A percentile compares a stretch with the other conserved stretches of the same genome.
Evolutionary conservation across 108 stramenopile species (phyloP).

Genomic region (Craspedostauros australis): DNA sequence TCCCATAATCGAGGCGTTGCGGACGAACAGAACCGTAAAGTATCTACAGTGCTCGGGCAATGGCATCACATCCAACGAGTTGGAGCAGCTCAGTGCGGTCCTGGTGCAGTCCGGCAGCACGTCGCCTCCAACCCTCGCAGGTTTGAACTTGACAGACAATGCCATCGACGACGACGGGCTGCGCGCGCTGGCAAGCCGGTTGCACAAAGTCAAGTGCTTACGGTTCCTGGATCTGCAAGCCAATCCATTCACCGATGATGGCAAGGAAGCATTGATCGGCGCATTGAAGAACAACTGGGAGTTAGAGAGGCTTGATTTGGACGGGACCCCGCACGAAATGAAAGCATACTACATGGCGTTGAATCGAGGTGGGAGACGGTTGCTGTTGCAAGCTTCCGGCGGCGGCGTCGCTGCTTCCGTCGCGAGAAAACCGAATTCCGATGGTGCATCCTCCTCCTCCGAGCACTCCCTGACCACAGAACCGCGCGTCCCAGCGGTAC

Average conservation of each 20-base stretch:
- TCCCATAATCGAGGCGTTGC: slow-evolving; percentile 5
- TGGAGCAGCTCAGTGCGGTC: slow-evolving; percentile 8
- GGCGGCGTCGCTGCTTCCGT: no score
- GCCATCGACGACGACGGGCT: slow-evolving; percentile 8
- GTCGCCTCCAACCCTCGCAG: slow-evolving; percentile 6
- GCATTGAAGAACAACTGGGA: slow-evolving; percentile 14
- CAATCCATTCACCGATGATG: slow-evolving; percentile 5
- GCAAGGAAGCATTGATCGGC: slow-evolving; percentile 5
- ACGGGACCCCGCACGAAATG: slow-evolving; percentile 8
- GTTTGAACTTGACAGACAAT: slow-evolving; percentile 14
- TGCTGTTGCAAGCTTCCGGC: slow-evolving; percentile 3
- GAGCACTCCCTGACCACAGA: no score
- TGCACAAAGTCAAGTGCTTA: slow-evolving; percentile 3
- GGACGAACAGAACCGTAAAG: slow-evolving; percentile 3
- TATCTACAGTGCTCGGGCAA: slow-evolving; percentile 17
- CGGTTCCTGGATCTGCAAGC: slow-evolving; percentile 8
- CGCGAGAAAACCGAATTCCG: no score
- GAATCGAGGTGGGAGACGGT: slow-evolving; percentile 14
- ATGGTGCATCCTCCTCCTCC: no score
- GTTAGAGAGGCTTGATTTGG: slow-evolving; percentile 19
- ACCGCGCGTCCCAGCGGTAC: no score
- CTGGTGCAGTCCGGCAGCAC: neutral
- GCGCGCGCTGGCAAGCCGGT: neutral
- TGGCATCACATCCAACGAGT: slow-evolving; percentile 11
- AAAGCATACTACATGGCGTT: slow-evolving; percentile 13